These are phyloP conservation scores for Diutina scorzettiae DNA, from an alignment of 1,139 yeast genomes.

Conservation along the genomic window DNA sequence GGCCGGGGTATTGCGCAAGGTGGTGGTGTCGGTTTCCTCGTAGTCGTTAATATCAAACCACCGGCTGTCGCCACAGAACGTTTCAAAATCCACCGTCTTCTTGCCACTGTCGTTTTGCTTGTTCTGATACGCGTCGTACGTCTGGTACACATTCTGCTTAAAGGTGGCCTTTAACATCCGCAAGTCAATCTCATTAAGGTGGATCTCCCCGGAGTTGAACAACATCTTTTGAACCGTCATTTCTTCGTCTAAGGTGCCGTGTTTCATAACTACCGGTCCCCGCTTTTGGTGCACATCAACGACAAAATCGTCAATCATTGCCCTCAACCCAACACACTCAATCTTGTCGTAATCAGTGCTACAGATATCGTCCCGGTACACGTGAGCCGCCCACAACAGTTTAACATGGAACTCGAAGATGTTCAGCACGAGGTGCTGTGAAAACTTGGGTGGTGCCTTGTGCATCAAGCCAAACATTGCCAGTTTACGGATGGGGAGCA, in stretches of 20 bases:
- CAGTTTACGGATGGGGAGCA: conserved; percentile 31
- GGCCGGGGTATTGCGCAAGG: conserved; percentile 15
- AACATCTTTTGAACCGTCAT: conserved; percentile 30
- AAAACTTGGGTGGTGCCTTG: conserved; percentile 23
- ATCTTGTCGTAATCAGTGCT: conserved; percentile 12
- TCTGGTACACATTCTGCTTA: conserved; percentile 18
- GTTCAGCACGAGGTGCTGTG: conserved; percentile 30
- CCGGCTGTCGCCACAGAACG: conserved; percentile 22
- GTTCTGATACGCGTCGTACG: neutral
- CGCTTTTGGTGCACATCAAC: conserved; percentile 28
- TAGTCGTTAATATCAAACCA: conserved; percentile 36
- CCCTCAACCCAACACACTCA: conserved; percentile 30
- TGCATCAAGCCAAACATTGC: conserved; percentile 26
- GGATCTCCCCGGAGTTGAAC: conserved; percentile 32
- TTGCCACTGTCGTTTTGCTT: too few relatives aligned
- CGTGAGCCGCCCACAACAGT: conserved; percentile 29
- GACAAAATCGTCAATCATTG: conserved; percentile 26
- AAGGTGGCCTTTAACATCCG: conserved; percentile 24
- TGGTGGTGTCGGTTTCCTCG: conserved; percentile 26
- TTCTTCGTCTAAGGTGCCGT: conserved; percentile 13
- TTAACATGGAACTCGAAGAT: conserved; percentile 29
- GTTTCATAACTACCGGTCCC: neutral
- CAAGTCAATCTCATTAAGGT: conserved; percentile 28
- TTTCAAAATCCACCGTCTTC: conserved; percentile 14
- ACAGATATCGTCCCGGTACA: conserved; percentile 17